Evolutionary conservation across 2,329 filamentous ascomycete genomes (phyloP).

Genomic region (Monilinia polystroma): DNA sequence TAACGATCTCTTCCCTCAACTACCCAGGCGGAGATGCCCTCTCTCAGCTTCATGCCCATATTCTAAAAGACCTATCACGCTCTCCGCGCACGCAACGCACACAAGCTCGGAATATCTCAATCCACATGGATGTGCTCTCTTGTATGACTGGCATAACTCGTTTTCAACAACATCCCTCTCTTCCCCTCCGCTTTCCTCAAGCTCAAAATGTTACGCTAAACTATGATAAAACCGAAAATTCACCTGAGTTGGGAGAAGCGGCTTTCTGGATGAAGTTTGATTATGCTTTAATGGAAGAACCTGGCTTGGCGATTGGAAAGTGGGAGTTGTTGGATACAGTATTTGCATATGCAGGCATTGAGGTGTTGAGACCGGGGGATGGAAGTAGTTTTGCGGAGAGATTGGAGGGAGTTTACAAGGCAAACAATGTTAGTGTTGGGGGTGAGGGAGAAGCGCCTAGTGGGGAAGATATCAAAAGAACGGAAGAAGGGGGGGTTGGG

Average conservation of each 20-base stretch:
- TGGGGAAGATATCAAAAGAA: constrained; percentile 31
- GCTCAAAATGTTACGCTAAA: constrained; percentile 23
- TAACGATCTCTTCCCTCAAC: constrained; percentile 81
- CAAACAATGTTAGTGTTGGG: constrained; percentile 32
- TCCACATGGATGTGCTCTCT: constrained; percentile 64
- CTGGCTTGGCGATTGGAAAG: constrained; percentile 47
- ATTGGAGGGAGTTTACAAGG: constrained; percentile 32
- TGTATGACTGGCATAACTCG: constrained; percentile 72
- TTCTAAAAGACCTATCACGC: constrained; percentile 30
- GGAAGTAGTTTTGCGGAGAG: constrained; percentile 30
- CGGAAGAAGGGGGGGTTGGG: constrained; percentile 30
- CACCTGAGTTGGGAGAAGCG: constrained; percentile 45
- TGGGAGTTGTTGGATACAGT: constrained; percentile 60
- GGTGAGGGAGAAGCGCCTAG: constrained; percentile 9
- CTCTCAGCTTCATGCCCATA: constrained; percentile 48
- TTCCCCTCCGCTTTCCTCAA: constrained; percentile 5
- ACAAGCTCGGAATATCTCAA: constrained; percentile 39
- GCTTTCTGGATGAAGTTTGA: constrained; percentile 64
- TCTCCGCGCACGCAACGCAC: constrained; percentile 34
- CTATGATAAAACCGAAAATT: constrained; percentile 65
- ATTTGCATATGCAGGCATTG: constrained; percentile 58
- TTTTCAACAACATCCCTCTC: constrained; percentile 49
- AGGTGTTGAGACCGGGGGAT: constrained; percentile 53
- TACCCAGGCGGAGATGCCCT: constrained; percentile 90
- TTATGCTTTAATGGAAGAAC: constrained; percentile 59